Percentiles rank a stretch among this genome's conserved stretches.
These are phyloP conservation scores for Botrytis porri DNA, from an alignment of 2,329 filamentous ascomycete species.

Conservation along the genomic window DNA sequence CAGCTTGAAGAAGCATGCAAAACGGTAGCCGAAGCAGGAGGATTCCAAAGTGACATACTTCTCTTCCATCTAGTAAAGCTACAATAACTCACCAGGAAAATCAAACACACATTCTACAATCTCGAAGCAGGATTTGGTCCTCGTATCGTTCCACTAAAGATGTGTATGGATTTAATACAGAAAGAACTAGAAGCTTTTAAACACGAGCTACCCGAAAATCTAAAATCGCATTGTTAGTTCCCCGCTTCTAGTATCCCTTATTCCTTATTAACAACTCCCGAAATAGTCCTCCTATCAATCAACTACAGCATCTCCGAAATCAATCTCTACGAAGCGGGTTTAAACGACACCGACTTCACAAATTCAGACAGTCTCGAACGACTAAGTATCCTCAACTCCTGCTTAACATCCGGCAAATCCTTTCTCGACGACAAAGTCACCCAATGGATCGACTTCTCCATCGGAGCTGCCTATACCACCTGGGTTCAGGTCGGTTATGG, in stretches of 20 bases:
- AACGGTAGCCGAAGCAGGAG: slow-evolving; percentile 20
- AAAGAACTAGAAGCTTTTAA: not conserved
- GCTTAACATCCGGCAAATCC: slow-evolving; percentile 19
- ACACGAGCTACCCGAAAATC: not conserved
- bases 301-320: slow-evolving; percentile 22
- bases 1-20: slow-evolving; percentile 14
- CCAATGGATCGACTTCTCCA: not conserved
- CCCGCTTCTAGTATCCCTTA: not conserved
- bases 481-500: slow-evolving; percentile 18
- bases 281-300: not conserved
- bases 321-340: slow-evolving; percentile 18
- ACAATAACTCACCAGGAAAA: slow-evolving; percentile 26
- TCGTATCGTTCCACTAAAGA: not conserved
- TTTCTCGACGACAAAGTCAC: slow-evolving; percentile 18
- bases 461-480: slow-evolving; percentile 13
- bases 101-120: slow-evolving; percentile 20
- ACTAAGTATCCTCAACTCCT: slow-evolving; percentile 19
- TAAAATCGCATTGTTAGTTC: not conserved
- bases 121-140: not conserved
- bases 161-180: not conserved
- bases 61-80: slow-evolving; percentile 30
- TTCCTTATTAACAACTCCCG: not conserved
- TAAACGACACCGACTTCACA: slow-evolving; percentile 3
- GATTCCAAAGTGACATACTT: slow-evolving; percentile 31
- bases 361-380: slow-evolving; percentile 20